These are phyloP conservation scores for Ambrosia hybrid DNA, from an alignment of 140 eudicot genomes.

Conservation along the genomic window DNA sequence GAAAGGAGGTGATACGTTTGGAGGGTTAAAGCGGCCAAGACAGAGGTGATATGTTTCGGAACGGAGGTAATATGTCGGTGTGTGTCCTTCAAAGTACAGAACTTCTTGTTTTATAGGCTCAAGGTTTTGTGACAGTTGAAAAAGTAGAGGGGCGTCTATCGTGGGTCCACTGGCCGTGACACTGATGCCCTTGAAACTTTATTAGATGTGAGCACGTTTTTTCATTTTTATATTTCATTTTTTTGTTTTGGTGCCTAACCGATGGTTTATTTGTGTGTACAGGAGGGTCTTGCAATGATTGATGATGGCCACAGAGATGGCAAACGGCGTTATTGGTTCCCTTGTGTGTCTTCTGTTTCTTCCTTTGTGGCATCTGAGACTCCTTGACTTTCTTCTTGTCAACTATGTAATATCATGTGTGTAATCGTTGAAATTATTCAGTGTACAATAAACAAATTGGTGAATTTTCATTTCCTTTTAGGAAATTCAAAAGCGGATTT, in stretches of 20 bases:
- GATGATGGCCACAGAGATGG: constrained; percentile 95
- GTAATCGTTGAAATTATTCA: constrained; percentile 16
- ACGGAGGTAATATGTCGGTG: no score
- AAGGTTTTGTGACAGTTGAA: constrained; percentile 89
- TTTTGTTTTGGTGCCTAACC: background rate
- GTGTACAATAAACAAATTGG: background rate
- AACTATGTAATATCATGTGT: constrained; percentile 22
- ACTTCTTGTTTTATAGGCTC: constrained; percentile 51
- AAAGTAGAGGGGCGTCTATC: constrained; percentile 81
- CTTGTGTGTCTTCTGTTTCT: constrained; percentile 87
- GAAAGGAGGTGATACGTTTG: no score
- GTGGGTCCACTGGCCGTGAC: constrained; percentile 93
- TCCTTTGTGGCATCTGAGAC: constrained; percentile 67
- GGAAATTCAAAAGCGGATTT: no score
- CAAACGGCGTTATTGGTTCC: constrained; percentile 90
- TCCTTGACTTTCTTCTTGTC: constrained; percentile 14
- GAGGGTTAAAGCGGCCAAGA: no score
- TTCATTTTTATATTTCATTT: background rate
- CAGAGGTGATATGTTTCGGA: no score
- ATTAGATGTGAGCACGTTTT: constrained; percentile 57
- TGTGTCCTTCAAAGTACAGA: constrained; percentile 11
- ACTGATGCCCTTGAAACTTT: constrained; percentile 92
- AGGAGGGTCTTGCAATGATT: constrained; percentile 99
- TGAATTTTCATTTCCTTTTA: background rate
- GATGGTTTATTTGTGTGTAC: constrained; percentile 19